Evolutionary conservation across 1,284 basidiomycete species (phyloP).

Genomic region (Trichosporon ovoides): DNA sequence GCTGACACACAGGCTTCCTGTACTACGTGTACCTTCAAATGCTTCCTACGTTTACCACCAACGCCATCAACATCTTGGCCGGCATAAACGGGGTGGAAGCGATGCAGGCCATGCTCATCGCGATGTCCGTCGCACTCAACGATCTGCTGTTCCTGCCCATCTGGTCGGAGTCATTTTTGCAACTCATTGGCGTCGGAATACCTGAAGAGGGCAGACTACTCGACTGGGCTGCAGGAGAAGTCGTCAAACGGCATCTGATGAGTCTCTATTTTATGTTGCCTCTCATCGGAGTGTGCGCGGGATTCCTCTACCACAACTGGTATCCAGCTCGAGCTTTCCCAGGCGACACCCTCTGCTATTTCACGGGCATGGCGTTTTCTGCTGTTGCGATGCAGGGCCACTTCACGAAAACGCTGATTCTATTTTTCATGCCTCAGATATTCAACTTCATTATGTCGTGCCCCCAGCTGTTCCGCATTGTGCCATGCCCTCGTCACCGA

Average conservation of each 20-base stretch:
- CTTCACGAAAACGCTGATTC: slow-evolving; percentile 85
- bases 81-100: slow-evolving; percentile 97
- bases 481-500: slow-evolving; percentile 89
- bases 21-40: slow-evolving; percentile 97
- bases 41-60: slow-evolving; percentile 93
- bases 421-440: slow-evolving; percentile 97
- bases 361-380: slow-evolving; percentile 94
- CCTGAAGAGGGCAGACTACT: slow-evolving; percentile 37
- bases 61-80: slow-evolving; percentile 97
- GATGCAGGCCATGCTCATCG: slow-evolving; percentile 87
- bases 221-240: slow-evolving; percentile 55
- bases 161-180: slow-evolving; percentile 55
- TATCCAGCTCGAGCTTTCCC: slow-evolving; percentile 93
- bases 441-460: slow-evolving; percentile 95
- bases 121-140: slow-evolving; percentile 81
- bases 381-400: slow-evolving; percentile 95
- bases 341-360: slow-evolving; percentile 96
- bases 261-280: slow-evolving; percentile 96
- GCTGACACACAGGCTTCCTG: slow-evolving; percentile 44
- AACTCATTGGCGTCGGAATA: slow-evolving; percentile 66
- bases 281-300: slow-evolving; percentile 79
- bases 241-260: slow-evolving; percentile 87
- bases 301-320: slow-evolving; percentile 92
- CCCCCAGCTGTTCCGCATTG: slow-evolving; percentile 89
- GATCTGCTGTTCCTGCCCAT: slow-evolving; percentile 82